Percentiles rank a stretch among this genome's conserved stretches.
These are phyloP conservation scores for Pseudevernia furfuracea DNA, from an alignment of 495 filamentous ascomycete genomes.

Conservation along the genomic window DNA sequence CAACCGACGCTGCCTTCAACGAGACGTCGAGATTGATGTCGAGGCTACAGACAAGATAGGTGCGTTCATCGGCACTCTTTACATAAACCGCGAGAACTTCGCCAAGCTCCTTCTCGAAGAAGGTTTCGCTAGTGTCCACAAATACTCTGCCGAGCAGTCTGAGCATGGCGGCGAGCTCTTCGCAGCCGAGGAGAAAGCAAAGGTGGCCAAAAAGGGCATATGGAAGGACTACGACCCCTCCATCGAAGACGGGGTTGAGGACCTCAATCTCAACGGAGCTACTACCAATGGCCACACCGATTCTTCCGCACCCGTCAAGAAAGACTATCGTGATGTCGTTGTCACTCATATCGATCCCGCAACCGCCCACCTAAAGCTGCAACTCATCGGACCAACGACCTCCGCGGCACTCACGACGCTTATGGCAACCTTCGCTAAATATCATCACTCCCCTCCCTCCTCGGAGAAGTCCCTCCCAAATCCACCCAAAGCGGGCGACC, in stretches of 20 bases:
- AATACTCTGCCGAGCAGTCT: slow-evolving; percentile 91
- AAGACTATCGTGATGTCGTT: slow-evolving; percentile 87
- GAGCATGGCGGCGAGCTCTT: slow-evolving; percentile 81
- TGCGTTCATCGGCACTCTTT: slow-evolving; percentile 93
- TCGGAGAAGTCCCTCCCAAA: slow-evolving; percentile 64
- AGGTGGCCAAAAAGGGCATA: slow-evolving; percentile 74
- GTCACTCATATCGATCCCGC: slow-evolving; percentile 78
- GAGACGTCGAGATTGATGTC: slow-evolving; percentile 94
- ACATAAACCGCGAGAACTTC: slow-evolving; percentile 92
- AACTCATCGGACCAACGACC: slow-evolving; percentile 76
- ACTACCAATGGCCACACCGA: slow-evolving; percentile 43
- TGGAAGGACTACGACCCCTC: slow-evolving; percentile 94
- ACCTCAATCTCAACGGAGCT: slow-evolving; percentile 29
- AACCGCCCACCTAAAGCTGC: slow-evolving; percentile 71
- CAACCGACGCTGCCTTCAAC: slow-evolving; percentile 78
- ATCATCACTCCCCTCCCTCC: slow-evolving; percentile 64
- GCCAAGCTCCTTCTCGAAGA: slow-evolving; percentile 91
- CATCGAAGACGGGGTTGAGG: slow-evolving; percentile 56
- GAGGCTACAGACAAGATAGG: slow-evolving; percentile 93
- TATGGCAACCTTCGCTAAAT: slow-evolving; percentile 80
- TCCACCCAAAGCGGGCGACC: slow-evolving; percentile 83
- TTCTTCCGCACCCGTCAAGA: slow-evolving; percentile 48
- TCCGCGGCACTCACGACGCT: slow-evolving; percentile 64
- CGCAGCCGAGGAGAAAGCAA: slow-evolving; percentile 80
- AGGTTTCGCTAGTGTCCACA: slow-evolving; percentile 82